Conservation (phyloP, 148 eudicot species). For the Nyssa sinensis region DNA sequence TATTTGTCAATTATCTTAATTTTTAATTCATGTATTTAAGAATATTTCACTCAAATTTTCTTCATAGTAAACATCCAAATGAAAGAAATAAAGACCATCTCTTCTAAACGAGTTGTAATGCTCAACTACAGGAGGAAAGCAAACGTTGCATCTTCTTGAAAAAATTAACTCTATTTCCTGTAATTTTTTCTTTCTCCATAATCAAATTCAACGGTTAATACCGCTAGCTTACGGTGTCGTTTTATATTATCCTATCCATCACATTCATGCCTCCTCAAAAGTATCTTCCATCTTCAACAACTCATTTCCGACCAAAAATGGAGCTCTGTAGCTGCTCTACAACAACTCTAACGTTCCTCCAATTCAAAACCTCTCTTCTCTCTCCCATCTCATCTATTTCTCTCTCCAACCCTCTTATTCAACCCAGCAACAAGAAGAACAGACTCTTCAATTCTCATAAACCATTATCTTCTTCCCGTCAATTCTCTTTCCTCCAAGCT, state of each 20-base stretch:
- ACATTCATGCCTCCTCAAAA: conserved; percentile 18
- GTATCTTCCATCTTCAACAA: background rate
- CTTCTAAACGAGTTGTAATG: no score
- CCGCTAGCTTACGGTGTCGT: background rate
- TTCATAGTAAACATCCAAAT: no score
- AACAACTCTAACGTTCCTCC: conserved; percentile 19
- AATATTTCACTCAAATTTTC: no score
- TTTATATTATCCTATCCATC: background rate
- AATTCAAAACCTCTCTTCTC: conserved; percentile 22
- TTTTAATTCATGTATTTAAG: no score
- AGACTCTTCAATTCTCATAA: conserved; percentile 22
- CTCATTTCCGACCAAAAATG: conserved; percentile 28
- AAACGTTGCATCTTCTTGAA: no score
- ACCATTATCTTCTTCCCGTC: conserved; percentile 45
- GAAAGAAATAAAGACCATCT: no score
- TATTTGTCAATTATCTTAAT: no score
- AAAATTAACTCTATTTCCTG: no score
- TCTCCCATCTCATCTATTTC: conserved; percentile 21
- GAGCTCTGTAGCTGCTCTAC: conserved; percentile 41
- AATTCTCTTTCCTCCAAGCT: conserved; percentile 30
- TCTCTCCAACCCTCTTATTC: conserved; percentile 13
- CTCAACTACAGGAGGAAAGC: no score
- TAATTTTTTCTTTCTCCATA: no score
- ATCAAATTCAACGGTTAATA: no score
- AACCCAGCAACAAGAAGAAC: conserved; percentile 10